Base-by-base conservation (phyloP, 78 protist species). In the Cavenderia fasciculata region DNA sequence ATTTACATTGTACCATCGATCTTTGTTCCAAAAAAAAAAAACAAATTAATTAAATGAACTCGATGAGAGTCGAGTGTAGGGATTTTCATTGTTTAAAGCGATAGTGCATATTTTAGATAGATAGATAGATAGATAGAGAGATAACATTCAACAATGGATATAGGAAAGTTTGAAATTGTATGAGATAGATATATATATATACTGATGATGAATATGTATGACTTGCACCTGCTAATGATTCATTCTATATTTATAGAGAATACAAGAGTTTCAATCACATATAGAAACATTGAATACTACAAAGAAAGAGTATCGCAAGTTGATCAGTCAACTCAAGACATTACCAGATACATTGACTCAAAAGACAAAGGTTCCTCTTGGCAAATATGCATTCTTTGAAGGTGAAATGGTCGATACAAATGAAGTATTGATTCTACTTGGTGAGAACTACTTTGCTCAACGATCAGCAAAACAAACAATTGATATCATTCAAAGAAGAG, bases 301-400 rank as follows among this genome's bases (percentile, higher is more conserved):
- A 19, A 78, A 78, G 41, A 65, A 47, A 27, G 77, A 65, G 16
- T 78, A 78, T 65, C 19, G n/a, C 21, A 19, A 49, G 38, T 27
- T 78, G 2, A 78, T 65, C 0, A 23, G 47, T 19, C 62, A 44
- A 40, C 54, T 78, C 0, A n/a, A 4, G 5, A 18, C 33, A 21
- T 23, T 63, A 52, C 87, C 87, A 23, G 75, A 78, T 49, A 62
- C 61, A 40, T 38, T 78, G 27, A 38, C 46, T 51, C 87, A 52
- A 2, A 65, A 78, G 21, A 51, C 65, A 23, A 62, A 62, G 69
- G 87, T 78, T 38, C 87, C 87, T 18, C 12, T 78, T 43, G 87
- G 87, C 1, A 78, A 65, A 38, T 52, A 34, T 5, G 87, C 87
- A 46, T 78, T 78, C 43, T 78, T 78, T 65, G 87, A 78, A 27